A percentile compares a stretch with the other conserved stretches of the same genome.
Evolutionary conservation across 495 filamentous ascomycete genomes (phyloP).

Genomic region (Xylaria curta): DNA sequence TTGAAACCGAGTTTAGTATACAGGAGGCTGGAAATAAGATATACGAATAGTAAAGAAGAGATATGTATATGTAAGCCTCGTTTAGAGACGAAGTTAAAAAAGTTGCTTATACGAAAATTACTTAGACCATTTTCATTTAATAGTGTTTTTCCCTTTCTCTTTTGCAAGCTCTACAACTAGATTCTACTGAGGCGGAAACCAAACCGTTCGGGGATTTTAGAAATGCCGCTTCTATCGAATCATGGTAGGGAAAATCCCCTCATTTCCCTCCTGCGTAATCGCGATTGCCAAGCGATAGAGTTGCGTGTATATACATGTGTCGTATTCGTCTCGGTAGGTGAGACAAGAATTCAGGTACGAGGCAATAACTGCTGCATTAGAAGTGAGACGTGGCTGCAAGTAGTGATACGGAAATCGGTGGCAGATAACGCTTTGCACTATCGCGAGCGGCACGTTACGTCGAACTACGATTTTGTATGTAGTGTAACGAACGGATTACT

Average conservation of each 20-base stretch:
- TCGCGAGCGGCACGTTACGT: not conserved
- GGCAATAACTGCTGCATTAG: not conserved
- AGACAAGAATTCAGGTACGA: not conserved
- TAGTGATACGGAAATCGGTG: not conserved
- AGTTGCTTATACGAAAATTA: not conserved
- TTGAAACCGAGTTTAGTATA: not conserved
- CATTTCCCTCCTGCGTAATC: not conserved
- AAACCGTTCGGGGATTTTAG: not conserved
- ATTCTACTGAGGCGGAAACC: not conserved
- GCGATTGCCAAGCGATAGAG: not conserved
- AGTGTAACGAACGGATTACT: conserved; percentile 10
- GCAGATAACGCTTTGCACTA: not conserved
- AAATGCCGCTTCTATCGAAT: not conserved
- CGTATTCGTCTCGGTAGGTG: not conserved
- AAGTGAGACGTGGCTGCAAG: conserved; percentile 7
- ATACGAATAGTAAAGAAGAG: too few species aligned
- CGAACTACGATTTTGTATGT: not conserved
- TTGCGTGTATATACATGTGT: conserved; percentile 8
- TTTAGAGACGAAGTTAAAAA: not conserved
- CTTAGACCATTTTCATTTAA: not conserved
- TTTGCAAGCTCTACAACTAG: not conserved
- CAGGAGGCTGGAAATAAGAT: not conserved
- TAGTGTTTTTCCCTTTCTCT: not conserved
- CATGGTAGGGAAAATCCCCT: not conserved
- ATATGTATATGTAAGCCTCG: not conserved